Base-by-base conservation (phyloP, 768 basidiomycete genomes). In the Pleurotus platypus region DNA sequence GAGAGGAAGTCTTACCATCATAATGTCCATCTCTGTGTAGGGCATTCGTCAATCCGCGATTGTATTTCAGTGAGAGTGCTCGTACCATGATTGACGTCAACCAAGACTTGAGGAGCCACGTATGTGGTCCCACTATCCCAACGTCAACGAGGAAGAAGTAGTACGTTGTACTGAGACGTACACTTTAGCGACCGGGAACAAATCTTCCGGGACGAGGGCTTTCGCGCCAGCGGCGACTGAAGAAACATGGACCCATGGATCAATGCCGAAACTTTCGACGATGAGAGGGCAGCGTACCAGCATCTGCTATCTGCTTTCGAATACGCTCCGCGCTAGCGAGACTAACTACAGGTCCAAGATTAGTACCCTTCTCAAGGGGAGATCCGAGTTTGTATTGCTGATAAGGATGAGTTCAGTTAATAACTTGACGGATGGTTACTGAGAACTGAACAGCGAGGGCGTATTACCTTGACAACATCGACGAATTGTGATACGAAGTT, bases 301-400 rank as follows among this genome's bases (percentile, higher is more conserved):
- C 97, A 69, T 93, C 92, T 1, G 79, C 73, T 46, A 98, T 78
- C 66, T 99, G 96, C 65, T 89, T 91, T 35, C 89, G 79, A 58
- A 98, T 97, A 58, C 83, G 78, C 57, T 85, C 78, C 0, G 97
- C 96, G 61, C 90, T 92, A 2, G 89, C 87, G 5, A 94, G 69
- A 60, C 90, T 94, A 62, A 98, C 86, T 9, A 99, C 97, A 1
- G 97, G 97, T 0, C 97, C 97, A 12, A 99, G 79, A 45, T 87
- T 93, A 0, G 87, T 92, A 11, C 83, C 79, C 8, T 79, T 69
- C 37, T 80, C 69, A 0, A 86, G 89, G 0, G 97, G 96, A 65
- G 98, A 92, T 2, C 91, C 94, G 12, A 99, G 84, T 60, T 82
- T 85, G 72, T 94, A 97, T 58, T 72, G 75, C 92, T 93, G 63